Evolutionary conservation across 2,329 filamentous ascomycete species (phyloP).

Genomic region (Phyllosticta citriasiana): DNA sequence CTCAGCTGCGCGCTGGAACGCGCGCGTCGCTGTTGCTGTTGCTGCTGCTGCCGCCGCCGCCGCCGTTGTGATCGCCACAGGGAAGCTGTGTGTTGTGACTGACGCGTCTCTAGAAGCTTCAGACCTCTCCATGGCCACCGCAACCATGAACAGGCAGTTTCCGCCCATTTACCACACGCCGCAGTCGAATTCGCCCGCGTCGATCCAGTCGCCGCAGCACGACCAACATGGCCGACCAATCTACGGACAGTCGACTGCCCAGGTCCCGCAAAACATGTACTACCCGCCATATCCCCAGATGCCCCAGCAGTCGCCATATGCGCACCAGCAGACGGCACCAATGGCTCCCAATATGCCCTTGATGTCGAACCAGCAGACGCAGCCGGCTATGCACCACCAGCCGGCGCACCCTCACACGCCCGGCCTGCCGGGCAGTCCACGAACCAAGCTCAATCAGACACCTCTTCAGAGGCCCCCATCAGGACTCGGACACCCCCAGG

Average conservation of each 20-base stretch:
- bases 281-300: conserved; percentile 46
- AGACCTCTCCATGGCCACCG: conserved; percentile 53
- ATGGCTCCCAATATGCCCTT: conserved; percentile 39
- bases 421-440: conserved; percentile 54
- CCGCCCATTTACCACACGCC: conserved; percentile 93
- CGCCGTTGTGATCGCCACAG: background rate
- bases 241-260: conserved; percentile 69
- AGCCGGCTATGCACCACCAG: conserved; percentile 30
- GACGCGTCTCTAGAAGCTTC: conserved; percentile 62
- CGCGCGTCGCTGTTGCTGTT: background rate
- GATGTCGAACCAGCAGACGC: conserved; percentile 42
- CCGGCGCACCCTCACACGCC: conserved; percentile 38
- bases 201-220: conserved; percentile 83
- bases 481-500: conserved; percentile 32
- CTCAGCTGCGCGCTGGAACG: background rate
- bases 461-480: conserved; percentile 49
- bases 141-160: conserved; percentile 61
- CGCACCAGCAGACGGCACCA: conserved; percentile 38
- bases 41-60: no score
- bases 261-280: conserved; percentile 89
- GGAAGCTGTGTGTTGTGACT: conserved; percentile 15
- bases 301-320: conserved; percentile 48
- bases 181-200: conserved; percentile 89
- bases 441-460: conserved; percentile 36
- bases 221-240: conserved; percentile 77